phyloP scores from a whole-genome alignment of 192 early-diverging fungal genomes.

The Coemansia nantahalensis region DNA sequence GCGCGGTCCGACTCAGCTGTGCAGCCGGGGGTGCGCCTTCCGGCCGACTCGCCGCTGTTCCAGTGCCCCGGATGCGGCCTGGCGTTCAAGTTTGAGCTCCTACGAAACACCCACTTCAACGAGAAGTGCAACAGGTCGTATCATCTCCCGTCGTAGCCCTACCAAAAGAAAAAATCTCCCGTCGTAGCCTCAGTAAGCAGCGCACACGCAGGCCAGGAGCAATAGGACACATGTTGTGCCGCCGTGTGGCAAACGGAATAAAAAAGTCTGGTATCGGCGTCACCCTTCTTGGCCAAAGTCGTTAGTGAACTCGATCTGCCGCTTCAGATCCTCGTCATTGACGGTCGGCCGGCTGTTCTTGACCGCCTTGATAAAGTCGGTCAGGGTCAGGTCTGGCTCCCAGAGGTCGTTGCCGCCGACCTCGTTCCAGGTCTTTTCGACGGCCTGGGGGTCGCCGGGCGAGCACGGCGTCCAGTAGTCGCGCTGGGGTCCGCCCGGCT shows the following conservation, averaged over 20 bases:
- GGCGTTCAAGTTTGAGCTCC: too few species aligned
- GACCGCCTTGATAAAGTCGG: slow-evolving; percentile 85
- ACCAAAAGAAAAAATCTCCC: too few species aligned
- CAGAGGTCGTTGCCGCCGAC: slow-evolving; percentile 80
- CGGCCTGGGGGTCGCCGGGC: slow-evolving; percentile 82
- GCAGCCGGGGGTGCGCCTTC: too few species aligned
- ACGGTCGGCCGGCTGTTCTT: slow-evolving; percentile 77
- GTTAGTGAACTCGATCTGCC: slow-evolving; percentile 88
- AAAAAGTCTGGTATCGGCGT: not conserved
- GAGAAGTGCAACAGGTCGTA: too few species aligned
- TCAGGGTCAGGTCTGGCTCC: slow-evolving; percentile 84
- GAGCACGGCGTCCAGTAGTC: slow-evolving; percentile 88
- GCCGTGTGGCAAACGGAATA: too few species aligned
- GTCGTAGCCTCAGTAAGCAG: too few species aligned
- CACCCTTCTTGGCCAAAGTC: slow-evolving; percentile 73
- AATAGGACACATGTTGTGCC: not conserved
- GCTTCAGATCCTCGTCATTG: slow-evolving; percentile 73
- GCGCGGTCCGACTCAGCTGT: too few species aligned
- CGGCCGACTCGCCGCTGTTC: too few species aligned
- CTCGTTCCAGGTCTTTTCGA: slow-evolving; percentile 87
- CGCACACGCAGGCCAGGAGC: too few species aligned
- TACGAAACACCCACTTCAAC: too few species aligned
- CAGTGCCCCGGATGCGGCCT: too few species aligned
- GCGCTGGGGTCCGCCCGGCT: slow-evolving; percentile 13
- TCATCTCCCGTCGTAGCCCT: too few species aligned